Conservation (phyloP, 2,329 filamentous ascomycete genomes). For the Whalleya microplaca region DNA sequence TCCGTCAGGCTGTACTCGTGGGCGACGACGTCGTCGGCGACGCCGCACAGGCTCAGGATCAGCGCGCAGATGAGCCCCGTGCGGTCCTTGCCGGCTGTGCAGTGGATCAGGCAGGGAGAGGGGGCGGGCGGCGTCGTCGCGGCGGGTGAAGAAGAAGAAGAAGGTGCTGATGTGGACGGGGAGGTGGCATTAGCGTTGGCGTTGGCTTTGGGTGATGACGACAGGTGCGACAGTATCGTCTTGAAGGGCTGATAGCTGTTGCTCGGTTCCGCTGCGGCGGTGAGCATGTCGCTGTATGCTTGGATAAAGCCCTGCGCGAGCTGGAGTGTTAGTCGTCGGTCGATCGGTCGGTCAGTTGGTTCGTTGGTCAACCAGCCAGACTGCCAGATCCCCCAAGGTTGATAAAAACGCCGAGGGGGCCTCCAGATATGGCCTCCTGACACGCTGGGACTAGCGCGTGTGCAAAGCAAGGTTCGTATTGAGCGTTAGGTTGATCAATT, state of each 20-base stretch:
- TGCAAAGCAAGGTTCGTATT: too few relatives aligned
- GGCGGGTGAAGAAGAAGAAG: slow-evolving; percentile 2
- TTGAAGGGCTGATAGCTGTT: slow-evolving; percentile 59
- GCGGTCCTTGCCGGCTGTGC: slow-evolving; percentile 71
- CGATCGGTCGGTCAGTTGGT: neutral
- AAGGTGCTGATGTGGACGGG: slow-evolving; percentile 8
- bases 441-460: too few relatives aligned
- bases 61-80: slow-evolving; percentile 68
- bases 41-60: slow-evolving; percentile 61
- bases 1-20: slow-evolving; percentile 67
- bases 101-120: slow-evolving; percentile 59
- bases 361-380: neutral
- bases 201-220: slow-evolving; percentile 33
- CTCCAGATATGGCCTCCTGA: too few relatives aligned
- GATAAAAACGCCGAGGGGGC: too few relatives aligned
- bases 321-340: slow-evolving; percentile 7
- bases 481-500: too few relatives aligned
- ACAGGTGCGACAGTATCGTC: slow-evolving; percentile 59
- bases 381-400: too few relatives aligned
- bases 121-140: slow-evolving; percentile 46
- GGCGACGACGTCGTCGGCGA: slow-evolving; percentile 55
- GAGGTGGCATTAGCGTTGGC: neutral
- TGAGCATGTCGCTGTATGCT: slow-evolving; percentile 66
- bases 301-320: slow-evolving; percentile 59
- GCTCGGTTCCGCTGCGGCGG: slow-evolving; percentile 47